Percentiles rank a stretch among this genome's conserved stretches.
Evolutionary conservation across 1,284 basidiomycete genomes (phyloP).

Genomic region (Leccinum pachyderme): DNA sequence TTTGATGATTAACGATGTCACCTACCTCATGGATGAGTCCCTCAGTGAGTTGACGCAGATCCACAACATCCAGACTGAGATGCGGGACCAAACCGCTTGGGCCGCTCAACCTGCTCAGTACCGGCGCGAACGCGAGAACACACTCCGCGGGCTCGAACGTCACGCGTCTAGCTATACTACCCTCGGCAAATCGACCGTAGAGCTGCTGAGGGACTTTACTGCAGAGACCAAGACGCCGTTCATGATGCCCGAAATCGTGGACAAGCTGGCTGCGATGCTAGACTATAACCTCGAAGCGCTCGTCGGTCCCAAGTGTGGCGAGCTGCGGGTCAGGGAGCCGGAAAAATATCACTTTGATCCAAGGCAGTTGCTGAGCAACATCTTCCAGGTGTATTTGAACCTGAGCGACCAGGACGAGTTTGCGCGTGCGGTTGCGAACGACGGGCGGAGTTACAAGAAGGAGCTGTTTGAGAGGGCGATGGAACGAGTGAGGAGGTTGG

Average conservation of each 20-base stretch:
- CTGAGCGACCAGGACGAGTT: constrained; percentile 81
- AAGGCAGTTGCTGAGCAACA: constrained; percentile 78
- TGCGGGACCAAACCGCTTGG: constrained; percentile 76
- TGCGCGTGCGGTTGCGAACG: constrained; percentile 85
- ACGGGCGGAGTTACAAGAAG: constrained; percentile 89
- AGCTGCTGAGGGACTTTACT: constrained; percentile 89
- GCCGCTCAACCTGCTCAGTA: constrained; percentile 64
- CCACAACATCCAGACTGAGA: constrained; percentile 81
- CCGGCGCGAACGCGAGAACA: constrained; percentile 81
- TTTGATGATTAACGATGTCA: constrained; percentile 98
- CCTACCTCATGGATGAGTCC: constrained; percentile 97
- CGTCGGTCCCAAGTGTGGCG: constrained; percentile 82
- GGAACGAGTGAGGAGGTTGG: constrained; percentile 62
- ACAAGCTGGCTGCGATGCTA: constrained; percentile 94
- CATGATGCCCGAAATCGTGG: constrained; percentile 95
- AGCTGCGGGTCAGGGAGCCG: constrained; percentile 84
- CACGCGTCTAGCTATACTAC: constrained; percentile 85
- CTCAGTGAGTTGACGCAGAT: constrained; percentile 88
- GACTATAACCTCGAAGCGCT: constrained; percentile 93
- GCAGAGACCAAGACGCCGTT: constrained; percentile 91
- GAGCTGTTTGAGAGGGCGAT: constrained; percentile 84
- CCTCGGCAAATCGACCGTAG: constrained; percentile 85
- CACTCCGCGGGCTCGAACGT: constrained; percentile 77
- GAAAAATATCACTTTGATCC: constrained; percentile 93
- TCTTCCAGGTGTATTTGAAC: constrained; percentile 92